Evolutionary conservation across 2,329 filamentous ascomycete species (phyloP).

Genomic region (Remersonia thermophila): DNA sequence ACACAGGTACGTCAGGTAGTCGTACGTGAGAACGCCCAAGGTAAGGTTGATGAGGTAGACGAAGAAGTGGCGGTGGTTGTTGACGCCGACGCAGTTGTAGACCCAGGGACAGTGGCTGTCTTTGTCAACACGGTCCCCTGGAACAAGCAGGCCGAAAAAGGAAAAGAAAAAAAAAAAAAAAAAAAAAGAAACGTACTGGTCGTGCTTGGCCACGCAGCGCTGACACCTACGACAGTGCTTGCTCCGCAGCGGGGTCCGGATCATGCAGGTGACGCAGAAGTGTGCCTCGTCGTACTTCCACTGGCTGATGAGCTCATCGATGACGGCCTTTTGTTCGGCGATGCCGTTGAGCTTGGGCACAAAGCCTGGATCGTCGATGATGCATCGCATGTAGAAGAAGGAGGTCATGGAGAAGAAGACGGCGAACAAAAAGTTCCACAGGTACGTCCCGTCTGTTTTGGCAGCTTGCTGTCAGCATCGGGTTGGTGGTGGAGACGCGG

Average conservation of each 20-base stretch:
- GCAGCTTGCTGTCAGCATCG: not conserved
- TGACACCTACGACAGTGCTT: constrained; percentile 91
- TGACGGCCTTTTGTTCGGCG: constrained; percentile 77
- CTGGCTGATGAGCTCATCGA: constrained; percentile 70
- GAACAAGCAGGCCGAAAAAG: fast-evolving
- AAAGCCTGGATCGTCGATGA: constrained; percentile 82
- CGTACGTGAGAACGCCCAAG: constrained; percentile 58
- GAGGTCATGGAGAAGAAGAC: constrained; percentile 50
- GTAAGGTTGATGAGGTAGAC: constrained; percentile 74
- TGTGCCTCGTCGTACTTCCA: constrained; percentile 92
- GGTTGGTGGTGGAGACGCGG: not conserved
- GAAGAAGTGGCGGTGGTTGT: constrained; percentile 94
- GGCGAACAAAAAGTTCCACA: constrained; percentile 68
- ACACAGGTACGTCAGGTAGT: constrained; percentile 64
- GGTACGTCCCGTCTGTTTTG: constrained; percentile 40
- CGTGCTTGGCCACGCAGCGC: constrained; percentile 89
- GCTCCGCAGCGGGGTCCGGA: constrained; percentile 78
- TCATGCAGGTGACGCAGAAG: constrained; percentile 93
- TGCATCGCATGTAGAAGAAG: constrained; percentile 81
- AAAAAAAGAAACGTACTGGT: constrained; percentile 71
- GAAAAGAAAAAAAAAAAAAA: too few relatives aligned
- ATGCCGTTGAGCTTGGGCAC: constrained; percentile 84
- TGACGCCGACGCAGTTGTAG: constrained; percentile 87
- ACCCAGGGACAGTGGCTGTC: constrained; percentile 91
- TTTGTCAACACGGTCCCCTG: constrained; percentile 1